A percentile compares a stretch with the other conserved stretches of the same genome.
Conservation (phyloP, 2,329 filamentous ascomycete genomes). For the Neofusicoccum sp. region DNA sequence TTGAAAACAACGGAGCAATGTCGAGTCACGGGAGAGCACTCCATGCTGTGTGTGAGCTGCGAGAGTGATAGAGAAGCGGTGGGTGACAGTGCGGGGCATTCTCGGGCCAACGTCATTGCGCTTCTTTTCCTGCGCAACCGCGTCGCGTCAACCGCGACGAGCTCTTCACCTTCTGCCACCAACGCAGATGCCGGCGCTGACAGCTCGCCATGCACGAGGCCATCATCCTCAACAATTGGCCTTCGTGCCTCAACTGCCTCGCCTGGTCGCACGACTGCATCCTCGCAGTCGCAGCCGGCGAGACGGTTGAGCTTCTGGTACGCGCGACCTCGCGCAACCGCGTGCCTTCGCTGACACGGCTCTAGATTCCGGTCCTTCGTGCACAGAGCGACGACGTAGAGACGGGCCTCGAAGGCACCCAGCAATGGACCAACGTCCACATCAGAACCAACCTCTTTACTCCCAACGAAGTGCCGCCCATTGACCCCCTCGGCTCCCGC, state of each 20-base stretch:
- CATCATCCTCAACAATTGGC: conserved; percentile 44
- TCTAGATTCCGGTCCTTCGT: conserved; percentile 35
- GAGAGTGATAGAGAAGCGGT: no score
- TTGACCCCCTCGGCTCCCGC: conserved; percentile 45
- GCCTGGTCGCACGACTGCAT: conserved; percentile 60
- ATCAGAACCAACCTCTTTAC: conserved; percentile 55
- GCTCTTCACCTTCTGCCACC: background rate
- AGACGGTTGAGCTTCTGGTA: conserved; percentile 55
- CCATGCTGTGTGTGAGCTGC: no score
- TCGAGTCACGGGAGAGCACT: no score
- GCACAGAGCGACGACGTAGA: conserved; percentile 29
- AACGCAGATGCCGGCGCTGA: background rate
- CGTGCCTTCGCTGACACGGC: conserved; percentile 21
- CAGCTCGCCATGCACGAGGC: conserved; percentile 31
- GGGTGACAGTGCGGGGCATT: background rate
- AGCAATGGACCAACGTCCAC: conserved; percentile 35
- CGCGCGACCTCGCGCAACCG: background rate
- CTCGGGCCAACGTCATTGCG: background rate
- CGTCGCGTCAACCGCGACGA: conserved; percentile 4
- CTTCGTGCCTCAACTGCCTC: conserved; percentile 53
- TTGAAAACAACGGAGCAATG: no score
- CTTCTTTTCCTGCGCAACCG: background rate
- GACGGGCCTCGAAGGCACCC: conserved; percentile 26
- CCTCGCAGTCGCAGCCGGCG: conserved; percentile 56
- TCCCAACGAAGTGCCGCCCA: conserved; percentile 45